A percentile compares a stretch with the other conserved stretches of the same genome.
Evolutionary conservation across 139 green algal genomes (phyloP).

Genomic region (Diplosphaera chodatii): DNA sequence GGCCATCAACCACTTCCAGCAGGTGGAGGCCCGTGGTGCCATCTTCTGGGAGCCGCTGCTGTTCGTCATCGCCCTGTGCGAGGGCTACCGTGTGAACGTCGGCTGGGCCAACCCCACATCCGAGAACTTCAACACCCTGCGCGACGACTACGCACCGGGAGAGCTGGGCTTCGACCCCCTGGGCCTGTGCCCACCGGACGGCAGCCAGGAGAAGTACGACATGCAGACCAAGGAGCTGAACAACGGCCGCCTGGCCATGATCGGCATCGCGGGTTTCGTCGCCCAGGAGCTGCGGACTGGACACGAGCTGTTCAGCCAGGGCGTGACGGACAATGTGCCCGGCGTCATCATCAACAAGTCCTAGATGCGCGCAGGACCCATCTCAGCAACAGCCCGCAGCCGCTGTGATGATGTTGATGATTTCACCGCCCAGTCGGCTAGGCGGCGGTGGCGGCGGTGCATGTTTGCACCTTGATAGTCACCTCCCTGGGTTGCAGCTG

Average conservation of each 20-base stretch:
- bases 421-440: no score
- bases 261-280: slow-evolving; percentile 68
- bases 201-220: slow-evolving; percentile 45
- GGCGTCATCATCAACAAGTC: no score
- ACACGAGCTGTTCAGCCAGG: slow-evolving; percentile 24
- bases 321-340: background rate
- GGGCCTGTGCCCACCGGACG: slow-evolving; percentile 43
- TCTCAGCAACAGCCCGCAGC: no score
- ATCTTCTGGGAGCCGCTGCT: slow-evolving; percentile 62
- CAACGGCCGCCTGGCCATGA: slow-evolving; percentile 76
- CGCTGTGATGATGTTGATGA: no score
- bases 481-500: no score
- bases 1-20: slow-evolving; percentile 77
- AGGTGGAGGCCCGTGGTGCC: slow-evolving; percentile 46
- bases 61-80: slow-evolving; percentile 55
- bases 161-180: slow-evolving; percentile 73
- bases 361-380: no score
- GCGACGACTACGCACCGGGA: slow-evolving; percentile 59
- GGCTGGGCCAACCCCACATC: slow-evolving; percentile 56
- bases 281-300: slow-evolving; percentile 49
- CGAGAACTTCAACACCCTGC: slow-evolving; percentile 26
- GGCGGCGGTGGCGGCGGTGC: no score
- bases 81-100: slow-evolving; percentile 56
- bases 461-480: no score
- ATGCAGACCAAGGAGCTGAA: slow-evolving; percentile 74